phyloP scores from a whole-genome alignment of 345 rosid genomes.

The Syzygium aromaticum region DNA sequence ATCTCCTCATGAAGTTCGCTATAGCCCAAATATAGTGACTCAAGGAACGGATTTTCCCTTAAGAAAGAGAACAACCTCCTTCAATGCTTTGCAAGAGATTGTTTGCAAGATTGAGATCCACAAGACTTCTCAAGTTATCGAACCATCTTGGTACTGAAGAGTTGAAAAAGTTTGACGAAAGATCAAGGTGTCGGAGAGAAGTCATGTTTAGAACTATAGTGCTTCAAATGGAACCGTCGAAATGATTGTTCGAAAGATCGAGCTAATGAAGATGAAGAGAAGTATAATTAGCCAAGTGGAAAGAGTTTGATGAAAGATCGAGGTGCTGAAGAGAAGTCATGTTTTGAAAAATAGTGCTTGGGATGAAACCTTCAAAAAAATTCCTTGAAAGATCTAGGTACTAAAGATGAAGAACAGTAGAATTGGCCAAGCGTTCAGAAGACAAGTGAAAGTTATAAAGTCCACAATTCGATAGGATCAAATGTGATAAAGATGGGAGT shows the following conservation, averaged over 20 bases:
- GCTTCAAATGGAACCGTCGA: fast-evolving
- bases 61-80: not conserved
- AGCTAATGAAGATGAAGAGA: not conserved
- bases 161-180: not conserved
- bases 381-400: not conserved
- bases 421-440: not conserved
- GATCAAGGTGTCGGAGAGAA: not conserved
- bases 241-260: fast-evolving
- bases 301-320: fast-evolving
- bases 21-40: fast-evolving
- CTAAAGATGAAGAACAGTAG: not conserved
- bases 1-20: not conserved
- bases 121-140: not conserved
- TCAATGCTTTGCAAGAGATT: not conserved
- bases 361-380: too few relatives aligned
- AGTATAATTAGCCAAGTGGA: too few relatives aligned
- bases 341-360: too few relatives aligned
- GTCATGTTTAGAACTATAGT: not conserved
- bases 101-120: not conserved
- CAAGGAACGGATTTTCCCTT: not conserved
- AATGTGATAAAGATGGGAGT: not conserved
- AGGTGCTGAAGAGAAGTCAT: not conserved
- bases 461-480: not conserved
- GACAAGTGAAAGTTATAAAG: fast-evolving
- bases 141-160: not conserved